These are phyloP conservation scores for Naegleria gruberi DNA, from an alignment of 208 protist genomes.

Conservation along the genomic window DNA sequence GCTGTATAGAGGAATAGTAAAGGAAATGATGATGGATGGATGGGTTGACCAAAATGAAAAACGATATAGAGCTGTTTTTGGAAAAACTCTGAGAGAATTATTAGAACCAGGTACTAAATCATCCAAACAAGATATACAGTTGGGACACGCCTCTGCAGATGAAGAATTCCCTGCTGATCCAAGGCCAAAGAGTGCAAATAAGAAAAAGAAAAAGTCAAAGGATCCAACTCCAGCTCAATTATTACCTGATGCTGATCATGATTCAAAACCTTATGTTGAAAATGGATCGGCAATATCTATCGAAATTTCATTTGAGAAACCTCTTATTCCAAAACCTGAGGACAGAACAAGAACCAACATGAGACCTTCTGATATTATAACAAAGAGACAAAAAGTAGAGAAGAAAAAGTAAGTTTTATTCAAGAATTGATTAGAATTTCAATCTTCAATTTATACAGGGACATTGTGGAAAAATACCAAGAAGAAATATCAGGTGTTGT, in stretches of 20 bases:
- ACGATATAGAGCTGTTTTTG: background rate
- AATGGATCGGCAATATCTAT: slow-evolving; percentile 50
- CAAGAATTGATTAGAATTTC: background rate
- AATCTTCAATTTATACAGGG: background rate
- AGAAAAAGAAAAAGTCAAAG: background rate
- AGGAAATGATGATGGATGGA: background rate
- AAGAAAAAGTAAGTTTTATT: background rate
- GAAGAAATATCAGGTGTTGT: background rate
- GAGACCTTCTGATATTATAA: slow-evolving; percentile 61
- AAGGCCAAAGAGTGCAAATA: background rate
- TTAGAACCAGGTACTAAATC: background rate
- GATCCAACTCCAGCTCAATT: background rate
- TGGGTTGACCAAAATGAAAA: background rate
- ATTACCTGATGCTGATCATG: slow-evolving; percentile 34
- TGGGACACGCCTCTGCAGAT: background rate
- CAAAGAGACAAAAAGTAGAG: slow-evolving; percentile 33
- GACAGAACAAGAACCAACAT: slow-evolving; percentile 59
- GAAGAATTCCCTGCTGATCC: background rate
- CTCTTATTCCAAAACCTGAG: slow-evolving; percentile 58
- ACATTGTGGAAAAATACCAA: background rate
- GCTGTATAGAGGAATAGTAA: background rate
- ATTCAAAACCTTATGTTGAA: slow-evolving; percentile 61
- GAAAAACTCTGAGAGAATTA: background rate
- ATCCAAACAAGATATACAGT: background rate
- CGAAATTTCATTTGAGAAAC: slow-evolving; percentile 52